phyloP scores from a whole-genome alignment of 306 rosid species.

The Medicago truncatula region DNA sequence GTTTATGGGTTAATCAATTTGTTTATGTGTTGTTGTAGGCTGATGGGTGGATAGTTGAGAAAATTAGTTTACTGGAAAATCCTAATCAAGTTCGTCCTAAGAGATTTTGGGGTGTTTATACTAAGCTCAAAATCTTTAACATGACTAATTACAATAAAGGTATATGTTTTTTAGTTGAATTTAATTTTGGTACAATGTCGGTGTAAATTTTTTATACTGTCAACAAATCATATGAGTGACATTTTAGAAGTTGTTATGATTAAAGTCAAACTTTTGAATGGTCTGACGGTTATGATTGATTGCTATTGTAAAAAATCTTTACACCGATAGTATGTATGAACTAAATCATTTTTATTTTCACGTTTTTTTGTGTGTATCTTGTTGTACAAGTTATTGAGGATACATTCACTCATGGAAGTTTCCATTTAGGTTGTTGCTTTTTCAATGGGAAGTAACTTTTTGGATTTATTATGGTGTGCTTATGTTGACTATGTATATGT shows the following conservation, averaged over 20 bases:
- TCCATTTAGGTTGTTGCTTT: slow-evolving; percentile 19
- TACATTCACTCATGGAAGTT: background rate
- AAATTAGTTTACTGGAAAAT: slow-evolving; percentile 87
- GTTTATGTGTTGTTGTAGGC: slow-evolving; percentile 58
- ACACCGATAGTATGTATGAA: too few species aligned
- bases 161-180: slow-evolving; percentile 36
- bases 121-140: slow-evolving; percentile 94
- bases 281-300: too few species aligned
- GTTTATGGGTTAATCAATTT: background rate
- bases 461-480: slow-evolving; percentile 5
- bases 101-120: slow-evolving; percentile 99
- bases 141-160: slow-evolving; percentile 94
- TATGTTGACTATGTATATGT: background rate
- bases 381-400: slow-evolving; percentile 23
- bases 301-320: too few species aligned
- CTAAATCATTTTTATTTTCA: too few species aligned
- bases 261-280: too few species aligned
- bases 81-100: slow-evolving; percentile 92
- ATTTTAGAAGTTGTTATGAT: too few species aligned
- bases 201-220: too few species aligned
- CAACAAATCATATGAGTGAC: too few species aligned
- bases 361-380: background rate
- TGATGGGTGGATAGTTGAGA: slow-evolving; percentile 96
- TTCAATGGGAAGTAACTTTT: slow-evolving; percentile 4
- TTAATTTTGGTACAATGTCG: too few species aligned